A percentile compares a stretch with the other conserved stretches of the same genome.
These are phyloP conservation scores for Anacardium occidentale DNA, from an alignment of 345 rosid species.

Conservation along the genomic window DNA sequence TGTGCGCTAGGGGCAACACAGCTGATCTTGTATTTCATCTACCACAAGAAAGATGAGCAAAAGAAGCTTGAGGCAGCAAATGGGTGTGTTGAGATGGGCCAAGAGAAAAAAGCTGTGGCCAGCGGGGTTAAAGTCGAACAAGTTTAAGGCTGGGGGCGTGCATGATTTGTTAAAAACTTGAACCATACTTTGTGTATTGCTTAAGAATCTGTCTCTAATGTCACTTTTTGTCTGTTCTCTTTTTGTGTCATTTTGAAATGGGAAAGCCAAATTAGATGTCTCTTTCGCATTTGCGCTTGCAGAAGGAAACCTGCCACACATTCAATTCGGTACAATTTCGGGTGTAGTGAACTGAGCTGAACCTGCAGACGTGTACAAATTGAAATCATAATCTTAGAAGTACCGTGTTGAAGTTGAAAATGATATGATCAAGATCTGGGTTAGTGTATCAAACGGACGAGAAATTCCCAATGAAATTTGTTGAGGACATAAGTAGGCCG, in stretches of 20 bases:
- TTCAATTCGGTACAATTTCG: too few relatives aligned
- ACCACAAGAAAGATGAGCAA: slow-evolving; percentile 47
- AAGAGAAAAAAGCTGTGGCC: slow-evolving; percentile 27
- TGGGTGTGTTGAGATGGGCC: slow-evolving; percentile 37
- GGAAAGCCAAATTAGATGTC: neutral
- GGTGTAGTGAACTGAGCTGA: neutral
- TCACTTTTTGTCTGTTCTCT: neutral
- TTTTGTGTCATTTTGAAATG: neutral
- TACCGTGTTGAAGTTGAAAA: neutral
- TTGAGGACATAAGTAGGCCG: neutral
- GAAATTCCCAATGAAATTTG: neutral
- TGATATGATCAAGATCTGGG: too few relatives aligned
- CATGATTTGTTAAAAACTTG: neutral
- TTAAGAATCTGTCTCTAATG: neutral
- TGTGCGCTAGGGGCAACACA: slow-evolving; percentile 72
- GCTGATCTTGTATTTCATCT: slow-evolving; percentile 74
- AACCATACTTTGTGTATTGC: neutral
- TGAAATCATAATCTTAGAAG: neutral
- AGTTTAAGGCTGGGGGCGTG: slow-evolving; percentile 15
- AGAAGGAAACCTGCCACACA: neutral
- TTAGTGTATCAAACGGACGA: too few relatives aligned
- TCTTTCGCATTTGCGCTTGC: neutral
- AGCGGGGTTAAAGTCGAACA: slow-evolving; percentile 36
- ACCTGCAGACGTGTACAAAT: neutral
- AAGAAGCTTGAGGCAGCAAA: slow-evolving; percentile 22